A percentile compares a stretch with the other conserved stretches of the same genome.
Evolutionary conservation across 805 yeast genomes (phyloP).

Genomic region (Debaryomyces tyrocola): DNA sequence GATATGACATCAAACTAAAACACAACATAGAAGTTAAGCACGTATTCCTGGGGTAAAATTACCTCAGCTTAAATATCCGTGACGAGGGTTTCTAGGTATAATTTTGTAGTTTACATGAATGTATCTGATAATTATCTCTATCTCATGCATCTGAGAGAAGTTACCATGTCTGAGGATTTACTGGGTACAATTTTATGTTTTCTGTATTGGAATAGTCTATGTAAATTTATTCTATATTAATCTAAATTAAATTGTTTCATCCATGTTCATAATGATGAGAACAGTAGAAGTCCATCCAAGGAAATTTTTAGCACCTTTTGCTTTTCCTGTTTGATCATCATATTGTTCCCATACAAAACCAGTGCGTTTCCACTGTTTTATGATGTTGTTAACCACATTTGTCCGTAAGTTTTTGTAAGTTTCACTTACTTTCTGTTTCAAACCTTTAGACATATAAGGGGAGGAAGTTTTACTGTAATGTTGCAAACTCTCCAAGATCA

Average conservation of each 20-base stretch:
- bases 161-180: too few relatives aligned
- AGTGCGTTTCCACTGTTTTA: constrained; percentile 65
- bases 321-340: constrained; percentile 70
- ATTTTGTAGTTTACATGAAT: too few relatives aligned
- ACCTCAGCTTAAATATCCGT: too few relatives aligned
- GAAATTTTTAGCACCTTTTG: constrained; percentile 84
- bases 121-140: too few relatives aligned
- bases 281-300: constrained; percentile 92
- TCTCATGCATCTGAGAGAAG: too few relatives aligned
- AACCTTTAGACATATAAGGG: constrained; percentile 23
- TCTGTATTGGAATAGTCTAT: background rate
- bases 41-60: too few relatives aligned
- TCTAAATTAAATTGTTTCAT: constrained; percentile 37
- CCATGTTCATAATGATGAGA: constrained; percentile 81
- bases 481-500: constrained; percentile 67
- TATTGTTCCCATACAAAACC: constrained; percentile 94
- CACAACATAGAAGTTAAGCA: too few relatives aligned
- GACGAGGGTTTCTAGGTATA: too few relatives aligned
- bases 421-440: constrained; percentile 35
- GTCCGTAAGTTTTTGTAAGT: constrained; percentile 60
- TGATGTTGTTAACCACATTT: constrained; percentile 69
- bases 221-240: background rate
- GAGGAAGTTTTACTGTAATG: constrained; percentile 47
- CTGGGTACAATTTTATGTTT: too few relatives aligned
- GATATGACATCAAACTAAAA: too few relatives aligned